These are phyloP conservation scores for Abortiporus biennis DNA, from an alignment of 1,284 basidiomycete genomes.

Conservation along the genomic window DNA sequence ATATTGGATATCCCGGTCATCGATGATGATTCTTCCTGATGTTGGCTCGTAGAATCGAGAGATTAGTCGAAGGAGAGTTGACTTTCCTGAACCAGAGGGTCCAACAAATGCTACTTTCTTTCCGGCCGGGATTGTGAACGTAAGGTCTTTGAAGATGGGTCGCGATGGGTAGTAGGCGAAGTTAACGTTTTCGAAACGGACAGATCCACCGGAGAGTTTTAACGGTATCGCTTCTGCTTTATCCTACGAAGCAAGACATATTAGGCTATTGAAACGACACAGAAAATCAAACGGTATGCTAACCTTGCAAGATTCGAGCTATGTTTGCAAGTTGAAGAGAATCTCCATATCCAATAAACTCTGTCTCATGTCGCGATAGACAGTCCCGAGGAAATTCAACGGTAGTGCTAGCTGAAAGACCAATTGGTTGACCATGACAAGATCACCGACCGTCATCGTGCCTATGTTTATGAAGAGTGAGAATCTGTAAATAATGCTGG, in stretches of 20 bases:
- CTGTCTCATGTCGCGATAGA: constrained; percentile 95
- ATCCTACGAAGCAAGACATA: constrained; percentile 49
- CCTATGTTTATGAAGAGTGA: constrained; percentile 38
- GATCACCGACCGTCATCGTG: constrained; percentile 96
- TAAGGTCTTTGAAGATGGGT: constrained; percentile 84
- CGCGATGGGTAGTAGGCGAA: constrained; percentile 91
- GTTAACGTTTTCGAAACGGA: constrained; percentile 88
- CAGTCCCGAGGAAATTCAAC: constrained; percentile 94
- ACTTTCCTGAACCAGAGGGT: constrained; percentile 97
- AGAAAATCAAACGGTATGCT: constrained; percentile 10
- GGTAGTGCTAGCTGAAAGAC: constrained; percentile 97
- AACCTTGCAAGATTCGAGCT: constrained; percentile 72
- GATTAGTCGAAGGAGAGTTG: constrained; percentile 94
- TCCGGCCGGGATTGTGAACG: constrained; percentile 93
- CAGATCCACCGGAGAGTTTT: constrained; percentile 74
- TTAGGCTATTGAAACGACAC: neutral
- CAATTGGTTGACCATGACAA: constrained; percentile 99
- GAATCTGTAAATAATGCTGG: neutral
- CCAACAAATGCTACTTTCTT: constrained; percentile 96
- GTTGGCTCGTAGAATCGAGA: constrained; percentile 93
- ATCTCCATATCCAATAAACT: constrained; percentile 97
- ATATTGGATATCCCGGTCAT: constrained; percentile 81
- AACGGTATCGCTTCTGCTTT: constrained; percentile 65
- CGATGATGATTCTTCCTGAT: constrained; percentile 77
- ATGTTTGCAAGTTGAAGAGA: constrained; percentile 85